Evolutionary conservation across 257 asterid species (phyloP).

Genomic region (Nicotiana obtusifolia): DNA sequence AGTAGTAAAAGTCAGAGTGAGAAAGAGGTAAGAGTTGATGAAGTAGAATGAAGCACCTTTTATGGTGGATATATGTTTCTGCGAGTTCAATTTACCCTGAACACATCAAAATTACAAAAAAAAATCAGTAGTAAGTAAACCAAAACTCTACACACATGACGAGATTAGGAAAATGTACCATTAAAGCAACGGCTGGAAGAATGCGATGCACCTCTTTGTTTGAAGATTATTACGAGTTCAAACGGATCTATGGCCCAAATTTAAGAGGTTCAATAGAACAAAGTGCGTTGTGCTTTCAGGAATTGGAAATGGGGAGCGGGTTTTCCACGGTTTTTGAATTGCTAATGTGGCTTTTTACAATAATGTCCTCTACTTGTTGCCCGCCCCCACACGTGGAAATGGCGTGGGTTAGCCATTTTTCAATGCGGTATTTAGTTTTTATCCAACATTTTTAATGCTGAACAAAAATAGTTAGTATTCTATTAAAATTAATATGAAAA

Average conservation of each 20-base stretch:
- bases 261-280: neutral
- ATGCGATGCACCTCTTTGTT: neutral
- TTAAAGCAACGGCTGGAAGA: neutral
- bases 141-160: neutral
- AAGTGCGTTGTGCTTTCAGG: neutral
- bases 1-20: neutral
- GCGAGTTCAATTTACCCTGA: slow-evolving; percentile 37
- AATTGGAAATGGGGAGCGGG: neutral
- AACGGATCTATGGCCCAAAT: neutral
- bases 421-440: too few species aligned
- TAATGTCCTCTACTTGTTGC: neutral
- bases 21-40: neutral
- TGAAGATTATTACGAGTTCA: neutral
- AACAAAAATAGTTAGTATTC: too few species aligned
- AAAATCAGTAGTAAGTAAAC: neutral
- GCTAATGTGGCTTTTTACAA: neutral
- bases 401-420: too few species aligned
- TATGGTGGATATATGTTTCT: slow-evolving; percentile 28
- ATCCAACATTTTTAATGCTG: too few species aligned
- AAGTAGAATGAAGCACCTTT: slow-evolving; percentile 27
- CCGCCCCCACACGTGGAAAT: too few species aligned
- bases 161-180: slow-evolving; percentile 1
- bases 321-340: neutral
- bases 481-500: too few species aligned
- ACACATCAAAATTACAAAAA: neutral